These are phyloP conservation scores for Trichoderma endophyticum DNA, from an alignment of 2,329 filamentous ascomycete species.

Conservation along the genomic window DNA sequence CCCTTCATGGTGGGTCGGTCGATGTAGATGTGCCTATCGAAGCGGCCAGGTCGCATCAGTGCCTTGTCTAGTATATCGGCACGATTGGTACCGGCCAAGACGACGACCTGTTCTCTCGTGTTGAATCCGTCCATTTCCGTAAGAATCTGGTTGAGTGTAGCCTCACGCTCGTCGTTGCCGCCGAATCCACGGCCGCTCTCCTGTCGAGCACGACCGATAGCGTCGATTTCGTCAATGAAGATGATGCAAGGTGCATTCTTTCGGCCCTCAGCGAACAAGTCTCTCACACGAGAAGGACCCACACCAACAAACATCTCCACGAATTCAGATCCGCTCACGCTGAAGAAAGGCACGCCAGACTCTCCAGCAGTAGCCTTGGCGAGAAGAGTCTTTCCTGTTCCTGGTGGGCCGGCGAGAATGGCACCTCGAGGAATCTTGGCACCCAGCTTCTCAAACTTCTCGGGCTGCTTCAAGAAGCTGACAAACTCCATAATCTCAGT, in stretches of 20 bases:
- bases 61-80: constrained; percentile 93
- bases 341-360: constrained; percentile 96
- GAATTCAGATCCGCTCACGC: constrained; percentile 96
- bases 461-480: constrained; percentile 90
- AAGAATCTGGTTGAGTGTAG: constrained; percentile 94
- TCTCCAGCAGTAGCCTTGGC: constrained; percentile 97
- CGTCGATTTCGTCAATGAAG: constrained; percentile 99
- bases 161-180: constrained; percentile 95
- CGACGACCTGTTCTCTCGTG: constrained; percentile 92
- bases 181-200: constrained; percentile 71
- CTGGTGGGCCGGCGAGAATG: constrained; percentile 93
- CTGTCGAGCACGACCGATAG: constrained; percentile 85
- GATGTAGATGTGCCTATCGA: constrained; percentile 94
- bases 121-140: constrained; percentile 99
- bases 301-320: constrained; percentile 99
- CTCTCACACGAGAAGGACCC: constrained; percentile 89
- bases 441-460: constrained; percentile 87
- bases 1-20: constrained; percentile 96
- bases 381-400: constrained; percentile 95
- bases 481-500: constrained; percentile 99
- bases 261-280: constrained; percentile 88
- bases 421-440: constrained; percentile 97
- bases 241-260: constrained; percentile 98
- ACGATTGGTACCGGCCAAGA: constrained; percentile 93
- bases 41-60: constrained; percentile 92